Percentiles rank a stretch among this genome's conserved stretches.
These are phyloP conservation scores for Colletotrichum theobromicola DNA, from an alignment of 2,329 filamentous ascomycete species.

Conservation along the genomic window DNA sequence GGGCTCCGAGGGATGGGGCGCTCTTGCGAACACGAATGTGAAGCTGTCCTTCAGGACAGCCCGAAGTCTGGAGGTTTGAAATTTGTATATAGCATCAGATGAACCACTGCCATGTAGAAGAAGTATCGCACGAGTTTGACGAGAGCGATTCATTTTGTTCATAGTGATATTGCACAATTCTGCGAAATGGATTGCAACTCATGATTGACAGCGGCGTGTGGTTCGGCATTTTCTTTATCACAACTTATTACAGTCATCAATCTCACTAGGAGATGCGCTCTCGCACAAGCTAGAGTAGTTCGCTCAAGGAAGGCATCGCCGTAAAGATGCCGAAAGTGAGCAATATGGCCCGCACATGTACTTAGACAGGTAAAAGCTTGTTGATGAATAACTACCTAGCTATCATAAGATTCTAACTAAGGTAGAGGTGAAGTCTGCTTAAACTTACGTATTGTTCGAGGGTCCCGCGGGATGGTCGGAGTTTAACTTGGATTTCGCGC, in stretches of 20 bases:
- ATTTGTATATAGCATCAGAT: background rate
- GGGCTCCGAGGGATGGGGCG: background rate
- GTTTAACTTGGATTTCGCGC: background rate
- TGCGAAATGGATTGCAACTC: background rate
- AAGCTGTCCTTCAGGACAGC: background rate
- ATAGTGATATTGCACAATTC: background rate
- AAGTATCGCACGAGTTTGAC: background rate
- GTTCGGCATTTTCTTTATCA: background rate
- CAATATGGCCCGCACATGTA: background rate
- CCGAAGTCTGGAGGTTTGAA: background rate
- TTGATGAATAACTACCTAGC: background rate
- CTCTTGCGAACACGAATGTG: background rate
- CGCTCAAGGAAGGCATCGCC: background rate
- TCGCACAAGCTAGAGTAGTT: background rate
- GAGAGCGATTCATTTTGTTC: background rate
- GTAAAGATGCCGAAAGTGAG: background rate
- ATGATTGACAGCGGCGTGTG: background rate
- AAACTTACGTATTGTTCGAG: background rate
- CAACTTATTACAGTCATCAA: background rate
- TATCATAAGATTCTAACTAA: background rate
- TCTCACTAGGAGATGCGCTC: accelerated
- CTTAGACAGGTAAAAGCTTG: background rate
- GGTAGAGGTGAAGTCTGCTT: background rate
- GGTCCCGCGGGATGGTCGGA: background rate
- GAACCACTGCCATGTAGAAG: background rate